Percentiles rank a stretch among this genome's conserved stretches.
Evolutionary conservation across 73 alveolate genomes (phyloP).

Genomic region (Paramecium bursaria): DNA sequence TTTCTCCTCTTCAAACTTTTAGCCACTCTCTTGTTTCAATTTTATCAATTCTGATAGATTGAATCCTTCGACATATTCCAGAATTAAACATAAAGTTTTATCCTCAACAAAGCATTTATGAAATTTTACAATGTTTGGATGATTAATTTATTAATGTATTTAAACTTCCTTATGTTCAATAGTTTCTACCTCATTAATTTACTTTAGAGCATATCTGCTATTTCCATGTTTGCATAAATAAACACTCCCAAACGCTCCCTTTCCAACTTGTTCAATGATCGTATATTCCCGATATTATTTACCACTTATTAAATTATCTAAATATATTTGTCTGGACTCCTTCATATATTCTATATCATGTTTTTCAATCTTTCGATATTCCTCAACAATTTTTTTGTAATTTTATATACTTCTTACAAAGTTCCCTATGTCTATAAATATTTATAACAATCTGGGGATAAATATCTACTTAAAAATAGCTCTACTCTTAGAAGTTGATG

Average conservation of each 20-base stretch:
- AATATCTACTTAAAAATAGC: conserved; percentile 74
- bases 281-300: conserved; percentile 78
- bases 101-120: conserved; percentile 91
- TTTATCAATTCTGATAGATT: conserved; percentile 87
- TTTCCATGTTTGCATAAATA: conserved; percentile 83
- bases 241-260: conserved; percentile 95
- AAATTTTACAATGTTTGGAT: conserved; percentile 93
- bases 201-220: conserved; percentile 85
- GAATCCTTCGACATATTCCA: conserved; percentile 95
- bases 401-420: conserved; percentile 74
- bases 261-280: conserved; percentile 82
- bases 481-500: conserved; percentile 72
- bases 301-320: conserved; percentile 59
- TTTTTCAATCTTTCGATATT: conserved; percentile 2
- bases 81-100: conserved; percentile 86
- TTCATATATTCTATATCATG: conserved; percentile 69
- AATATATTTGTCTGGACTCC: conserved; percentile 70
- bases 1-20: conserved; percentile 90
- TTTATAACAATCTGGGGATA: conserved; percentile 79
- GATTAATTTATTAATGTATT: conserved; percentile 87
- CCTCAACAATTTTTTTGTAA: conserved; percentile 75
- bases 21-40: conserved; percentile 81
- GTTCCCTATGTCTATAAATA: conserved; percentile 90
- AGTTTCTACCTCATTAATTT: conserved; percentile 75
- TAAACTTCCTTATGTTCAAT: conserved; percentile 89